Conservation (phyloP, 306 rosid genomes). For the Cicer bijugum region DNA sequence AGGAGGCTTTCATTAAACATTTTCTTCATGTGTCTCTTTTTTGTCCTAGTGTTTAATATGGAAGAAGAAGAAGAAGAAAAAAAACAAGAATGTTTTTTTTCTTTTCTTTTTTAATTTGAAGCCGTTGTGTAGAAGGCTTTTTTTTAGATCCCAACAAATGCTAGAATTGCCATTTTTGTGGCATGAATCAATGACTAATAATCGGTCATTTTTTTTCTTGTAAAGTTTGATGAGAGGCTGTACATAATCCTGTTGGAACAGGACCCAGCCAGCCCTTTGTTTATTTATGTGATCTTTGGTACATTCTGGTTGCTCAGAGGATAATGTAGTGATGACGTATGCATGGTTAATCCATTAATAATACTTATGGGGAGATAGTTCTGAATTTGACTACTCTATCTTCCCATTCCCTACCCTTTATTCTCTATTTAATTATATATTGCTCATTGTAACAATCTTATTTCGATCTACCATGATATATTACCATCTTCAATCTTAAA, state of each 20-base stretch:
- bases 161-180: constrained; percentile 50
- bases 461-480: neutral
- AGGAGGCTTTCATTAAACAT: constrained; percentile 52
- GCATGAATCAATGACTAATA: constrained; percentile 47
- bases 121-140: constrained; percentile 50
- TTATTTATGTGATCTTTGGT: constrained; percentile 46
- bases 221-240: constrained; percentile 54
- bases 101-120: constrained; percentile 30
- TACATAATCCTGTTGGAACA: constrained; percentile 43
- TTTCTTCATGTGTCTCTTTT: constrained; percentile 8
- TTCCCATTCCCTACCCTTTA: constrained; percentile 3
- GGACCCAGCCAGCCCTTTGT: constrained; percentile 47
- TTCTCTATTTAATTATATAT: neutral
- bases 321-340: constrained; percentile 38
- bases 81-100: constrained; percentile 24
- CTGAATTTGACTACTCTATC: constrained; percentile 25
- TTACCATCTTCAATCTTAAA: too few species aligned
- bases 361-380: constrained; percentile 42
- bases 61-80: neutral
- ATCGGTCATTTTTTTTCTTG: constrained; percentile 51
- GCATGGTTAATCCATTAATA: constrained; percentile 43
- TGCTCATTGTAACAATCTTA: neutral
- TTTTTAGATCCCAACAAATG: constrained; percentile 40
- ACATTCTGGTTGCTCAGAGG: constrained; percentile 38
- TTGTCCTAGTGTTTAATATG: constrained; percentile 13